These are phyloP conservation scores for Hymenoscyphus scutula DNA, from an alignment of 2,329 filamentous ascomycete genomes.

Conservation along the genomic window DNA sequence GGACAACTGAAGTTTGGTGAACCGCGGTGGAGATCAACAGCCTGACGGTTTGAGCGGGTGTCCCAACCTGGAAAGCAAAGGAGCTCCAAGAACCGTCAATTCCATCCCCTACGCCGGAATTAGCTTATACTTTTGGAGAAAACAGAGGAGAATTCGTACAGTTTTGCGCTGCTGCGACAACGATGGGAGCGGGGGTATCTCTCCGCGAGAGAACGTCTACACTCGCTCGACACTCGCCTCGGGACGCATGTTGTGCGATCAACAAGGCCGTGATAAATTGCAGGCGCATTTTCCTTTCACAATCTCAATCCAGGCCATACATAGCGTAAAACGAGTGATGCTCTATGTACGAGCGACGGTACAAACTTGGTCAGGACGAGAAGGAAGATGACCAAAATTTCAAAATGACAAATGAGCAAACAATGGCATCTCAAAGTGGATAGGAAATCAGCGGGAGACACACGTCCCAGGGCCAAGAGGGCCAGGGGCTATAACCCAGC, in stretches of 20 bases:
- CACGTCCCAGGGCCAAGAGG: too few relatives aligned
- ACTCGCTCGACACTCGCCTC: not conserved
- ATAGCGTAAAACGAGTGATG: not conserved
- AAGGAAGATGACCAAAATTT: not conserved
- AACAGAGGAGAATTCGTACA: slow-evolving; percentile 4
- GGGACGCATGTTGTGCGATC: slow-evolving; percentile 4
- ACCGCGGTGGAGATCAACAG: slow-evolving; percentile 62
- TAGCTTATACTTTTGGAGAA: not conserved
- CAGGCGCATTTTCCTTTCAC: not conserved
- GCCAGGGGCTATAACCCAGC: too few relatives aligned
- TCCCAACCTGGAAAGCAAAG: slow-evolving; percentile 57
- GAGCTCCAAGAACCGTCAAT: slow-evolving; percentile 71
- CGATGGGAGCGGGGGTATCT: slow-evolving; percentile 12
- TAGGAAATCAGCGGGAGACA: too few relatives aligned
- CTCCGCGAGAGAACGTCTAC: not conserved
- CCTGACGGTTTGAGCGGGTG: slow-evolving; percentile 49
- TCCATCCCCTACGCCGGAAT: slow-evolving; percentile 48
- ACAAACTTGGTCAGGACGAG: not conserved
- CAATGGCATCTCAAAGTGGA: too few relatives aligned
- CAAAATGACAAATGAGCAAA: too few relatives aligned
- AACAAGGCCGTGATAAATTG: slow-evolving; percentile 1
- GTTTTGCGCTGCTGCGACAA: slow-evolving; percentile 15
- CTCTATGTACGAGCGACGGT: not conserved
- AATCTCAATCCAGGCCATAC: not conserved
- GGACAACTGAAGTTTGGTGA: slow-evolving; percentile 67